Base-by-base conservation (phyloP, 106 monocot species). In the Platanthera zijinensis region DNA sequence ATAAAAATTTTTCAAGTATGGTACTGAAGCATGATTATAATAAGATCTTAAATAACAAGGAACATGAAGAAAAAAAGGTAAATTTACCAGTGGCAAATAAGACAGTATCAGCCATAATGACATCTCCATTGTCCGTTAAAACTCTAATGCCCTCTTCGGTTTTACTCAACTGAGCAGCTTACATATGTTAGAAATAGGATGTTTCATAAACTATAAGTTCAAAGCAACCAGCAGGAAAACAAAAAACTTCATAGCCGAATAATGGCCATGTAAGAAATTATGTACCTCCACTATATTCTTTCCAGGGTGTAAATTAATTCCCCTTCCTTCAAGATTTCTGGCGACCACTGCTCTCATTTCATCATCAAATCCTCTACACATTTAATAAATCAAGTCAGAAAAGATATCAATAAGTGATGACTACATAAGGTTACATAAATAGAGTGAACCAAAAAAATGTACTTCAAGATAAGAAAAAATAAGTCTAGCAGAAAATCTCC, bases 301-400 rank as follows among this genome's bases (percentile, higher is more conserved):
- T 67, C 81, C 86, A 12, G 99, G 94, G 79, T 99, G 99, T 73
- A 99, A 83, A 57, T 72, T 90, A 50, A 99, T 95, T 76, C 99
- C 99, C 57, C 99, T 90, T 70, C 94, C 92, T 76, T 94, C 86
- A 73, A 99, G 99, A 79, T 99, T 99, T 84, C 68, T 92, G 54
- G 99, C 92, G 66, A 99, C 92, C 28, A 87, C 84, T 56, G 78
- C 48, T 82, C 92, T 86, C 94, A 94, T 94, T 84, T 99, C 99
- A 83, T 94, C 94, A 88, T 99, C 99, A 87, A 99, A 99, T 74
- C 94, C 99, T 84, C 99, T 99, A 86, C 52, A 54, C 56, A 9
- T 75, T 73, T 14, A 73, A 52, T 15, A 52, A 21, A 50, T 30
- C 25, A 73, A 12, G 32, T 39, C 25, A 72, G 48, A 75, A 51